Conservation (phyloP, 768 basidiomycete genomes). For the Serendipita sp. region DNA sequence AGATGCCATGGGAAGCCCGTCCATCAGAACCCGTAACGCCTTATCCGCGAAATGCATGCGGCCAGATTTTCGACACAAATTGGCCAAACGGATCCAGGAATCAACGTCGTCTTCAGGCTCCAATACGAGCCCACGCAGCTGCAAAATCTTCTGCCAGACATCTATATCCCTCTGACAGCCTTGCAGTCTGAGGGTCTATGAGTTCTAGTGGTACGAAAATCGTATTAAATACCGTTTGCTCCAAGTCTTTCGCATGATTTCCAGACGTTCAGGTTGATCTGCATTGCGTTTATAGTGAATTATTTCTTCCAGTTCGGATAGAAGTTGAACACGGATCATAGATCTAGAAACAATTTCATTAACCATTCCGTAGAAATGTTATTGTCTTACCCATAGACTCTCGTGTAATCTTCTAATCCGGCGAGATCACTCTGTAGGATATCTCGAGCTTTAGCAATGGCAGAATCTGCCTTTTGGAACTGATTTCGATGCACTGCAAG, state of each 20-base stretch:
- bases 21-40: conserved; percentile 80
- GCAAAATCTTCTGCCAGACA: conserved; percentile 95
- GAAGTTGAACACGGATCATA: conserved; percentile 95
- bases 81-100: conserved; percentile 99
- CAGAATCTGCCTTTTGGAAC: conserved; percentile 74
- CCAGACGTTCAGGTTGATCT: conserved; percentile 87
- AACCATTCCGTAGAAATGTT: neutral
- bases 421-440: conserved; percentile 80
- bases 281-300: conserved; percentile 88
- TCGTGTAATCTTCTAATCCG: conserved; percentile 90
- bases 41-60: conserved; percentile 93
- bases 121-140: conserved; percentile 86
- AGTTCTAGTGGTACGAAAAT: neutral
- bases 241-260: conserved; percentile 87
- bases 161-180: conserved; percentile 98
- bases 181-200: conserved; percentile 41
- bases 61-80: conserved; percentile 88
- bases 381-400: conserved; percentile 73
- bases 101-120: conserved; percentile 86
- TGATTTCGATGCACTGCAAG: conserved; percentile 93
- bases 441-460: conserved; percentile 88
- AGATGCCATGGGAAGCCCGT: conserved; percentile 15
- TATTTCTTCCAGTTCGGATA: conserved; percentile 95
- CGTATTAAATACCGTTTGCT: conserved; percentile 60
- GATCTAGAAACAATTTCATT: conserved; percentile 34